Percentiles rank a stretch among this genome's conserved stretches.
These are phyloP conservation scores for Gautieria morchelliformis DNA, from an alignment of 768 basidiomycete genomes.

Conservation along the genomic window DNA sequence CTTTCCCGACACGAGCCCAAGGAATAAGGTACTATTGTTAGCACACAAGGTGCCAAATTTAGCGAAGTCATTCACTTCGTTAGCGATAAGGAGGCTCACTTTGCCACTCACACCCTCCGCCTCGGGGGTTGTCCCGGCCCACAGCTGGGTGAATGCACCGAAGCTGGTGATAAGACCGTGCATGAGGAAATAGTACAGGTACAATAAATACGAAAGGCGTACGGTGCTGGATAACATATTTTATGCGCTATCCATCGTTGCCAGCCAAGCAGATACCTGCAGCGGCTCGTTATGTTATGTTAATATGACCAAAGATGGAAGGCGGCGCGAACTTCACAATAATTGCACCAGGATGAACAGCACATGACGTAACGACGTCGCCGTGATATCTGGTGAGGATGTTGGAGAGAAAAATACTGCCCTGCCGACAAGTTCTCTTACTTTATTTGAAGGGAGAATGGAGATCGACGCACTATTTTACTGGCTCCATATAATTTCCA, in stretches of 20 bases:
- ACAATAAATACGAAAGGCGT: not conserved
- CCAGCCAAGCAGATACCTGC: slow-evolving; percentile 12
- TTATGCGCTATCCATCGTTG: not conserved
- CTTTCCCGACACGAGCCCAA: slow-evolving; percentile 4
- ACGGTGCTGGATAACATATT: not conserved
- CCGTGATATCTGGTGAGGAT: no score
- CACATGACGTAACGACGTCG: slow-evolving; percentile 31
- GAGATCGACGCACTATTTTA: slow-evolving; percentile 11
- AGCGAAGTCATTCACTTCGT: not conserved
- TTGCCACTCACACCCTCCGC: slow-evolving; percentile 23
- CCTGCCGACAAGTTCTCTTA: slow-evolving; percentile 14
- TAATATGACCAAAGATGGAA: not conserved
- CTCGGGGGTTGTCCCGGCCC: slow-evolving; percentile 27
- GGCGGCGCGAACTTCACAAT: slow-evolving; percentile 15
- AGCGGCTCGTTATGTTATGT: not conserved
- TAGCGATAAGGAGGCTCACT: not conserved
- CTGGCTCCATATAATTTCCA: slow-evolving; percentile 11
- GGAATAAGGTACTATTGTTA: no score
- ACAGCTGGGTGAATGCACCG: no score
- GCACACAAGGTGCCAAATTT: no score
- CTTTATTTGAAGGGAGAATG: not conserved
- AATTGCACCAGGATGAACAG: slow-evolving; percentile 36
- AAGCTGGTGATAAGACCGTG: not conserved
- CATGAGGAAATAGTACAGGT: not conserved
- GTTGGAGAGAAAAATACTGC: no score